Conservation (phyloP, 2,329 filamentous ascomycete genomes). For the Verticillium nubilum region DNA sequence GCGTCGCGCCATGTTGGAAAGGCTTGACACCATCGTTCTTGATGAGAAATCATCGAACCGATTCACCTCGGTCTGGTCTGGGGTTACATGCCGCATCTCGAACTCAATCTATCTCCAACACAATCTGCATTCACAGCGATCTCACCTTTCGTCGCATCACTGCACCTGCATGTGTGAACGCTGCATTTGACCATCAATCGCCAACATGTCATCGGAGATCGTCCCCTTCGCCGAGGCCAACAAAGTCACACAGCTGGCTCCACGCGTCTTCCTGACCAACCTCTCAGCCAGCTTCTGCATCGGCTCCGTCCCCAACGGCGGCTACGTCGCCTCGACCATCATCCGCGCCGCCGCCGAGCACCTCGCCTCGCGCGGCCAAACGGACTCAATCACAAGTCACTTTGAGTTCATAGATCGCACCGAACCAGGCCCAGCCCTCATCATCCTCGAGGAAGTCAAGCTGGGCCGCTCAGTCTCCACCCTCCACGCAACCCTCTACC, state of each 20-base stretch:
- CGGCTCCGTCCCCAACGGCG: conserved; percentile 37
- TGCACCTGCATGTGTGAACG: not conserved
- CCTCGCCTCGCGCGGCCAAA: conserved; percentile 24
- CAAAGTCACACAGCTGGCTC: conserved; percentile 14
- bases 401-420: conserved; percentile 36
- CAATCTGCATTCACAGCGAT: not conserved
- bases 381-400: conserved; percentile 31
- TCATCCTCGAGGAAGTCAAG: conserved; percentile 35
- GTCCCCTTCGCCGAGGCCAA: conserved; percentile 16
- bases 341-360: conserved; percentile 28
- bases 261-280: conserved; percentile 16
- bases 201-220: not conserved
- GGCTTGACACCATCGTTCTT: not conserved
- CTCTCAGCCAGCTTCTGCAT: conserved; percentile 17
- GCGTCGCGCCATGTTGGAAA: not conserved
- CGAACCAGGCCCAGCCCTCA: conserved; percentile 26
- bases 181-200: not conserved
- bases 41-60: not conserved
- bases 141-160: not conserved
- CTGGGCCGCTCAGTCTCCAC: conserved; percentile 34
- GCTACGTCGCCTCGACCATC: conserved; percentile 37
- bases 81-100: too few relatives aligned
- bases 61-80: not conserved
- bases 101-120: not conserved
- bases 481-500: conserved; percentile 35